Base-by-base conservation (phyloP, 2,329 filamentous ascomycete genomes). In the Colletotrichum incanum region DNA sequence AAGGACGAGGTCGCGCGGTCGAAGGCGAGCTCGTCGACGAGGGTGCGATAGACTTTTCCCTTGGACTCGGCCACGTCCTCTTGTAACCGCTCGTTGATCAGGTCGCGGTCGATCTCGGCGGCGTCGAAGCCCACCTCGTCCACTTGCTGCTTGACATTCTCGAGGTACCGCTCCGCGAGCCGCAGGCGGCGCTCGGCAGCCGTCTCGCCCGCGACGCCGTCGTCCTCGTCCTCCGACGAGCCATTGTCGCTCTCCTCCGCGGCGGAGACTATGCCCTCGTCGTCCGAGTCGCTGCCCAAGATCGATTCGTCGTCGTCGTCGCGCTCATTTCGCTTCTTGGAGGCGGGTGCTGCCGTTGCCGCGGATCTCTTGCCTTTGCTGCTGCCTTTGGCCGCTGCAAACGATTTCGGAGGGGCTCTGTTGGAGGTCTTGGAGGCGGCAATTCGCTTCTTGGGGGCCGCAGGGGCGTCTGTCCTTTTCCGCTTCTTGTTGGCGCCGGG, bases 51-150 rank as follows among this genome's bases (percentile, higher is more conserved):
- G 61, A 98, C 89, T 77, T 93, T 93, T 70, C 96, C 96, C 84
- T 98, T 98, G 67, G 91, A 90, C 84, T 98, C 96, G 64, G 96
- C 92, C 54, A 96, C 94, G 80, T 98, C 96, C 83, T 98, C 94
- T 82, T 96, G 92, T 77, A 99, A 85, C 76, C 95, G 88, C 81
- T 97, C 94, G 52, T 96, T 95, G 77, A 99, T 95, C 77, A 98
- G 85, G 79, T 99, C 96, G 71, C 93, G 89, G 83, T 98, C 96
- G 71, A 99, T 93, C 65, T 98, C 94, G 76, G 93, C 95, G 9
- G 96, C 96, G 83, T 99, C 95, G 79, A 98, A 99, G 49, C 95
- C 96, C 65, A 88, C 89, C 75, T 94, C 93, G 76, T 97, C 93
- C 70, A 94, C 91, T 76, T 98, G 93, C 78, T 93, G 89, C 78